A percentile compares a stretch with the other conserved stretches of the same genome.
These are phyloP conservation scores for Dalechampia spathulata DNA, from an alignment of 441 rosid species.

Conservation along the genomic window DNA sequence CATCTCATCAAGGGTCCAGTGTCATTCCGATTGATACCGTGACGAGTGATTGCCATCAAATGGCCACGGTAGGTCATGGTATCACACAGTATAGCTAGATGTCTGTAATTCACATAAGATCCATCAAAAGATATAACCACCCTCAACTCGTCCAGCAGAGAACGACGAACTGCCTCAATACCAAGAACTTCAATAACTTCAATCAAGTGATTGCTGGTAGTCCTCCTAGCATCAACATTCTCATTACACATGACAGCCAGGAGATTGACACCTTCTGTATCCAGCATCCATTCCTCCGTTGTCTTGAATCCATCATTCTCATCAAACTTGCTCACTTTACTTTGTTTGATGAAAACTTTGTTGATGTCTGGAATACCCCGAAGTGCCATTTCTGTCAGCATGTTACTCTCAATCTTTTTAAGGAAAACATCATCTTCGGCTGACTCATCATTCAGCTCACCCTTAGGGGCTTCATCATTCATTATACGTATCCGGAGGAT, in stretches of 20 bases:
- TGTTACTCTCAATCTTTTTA: constrained; percentile 96
- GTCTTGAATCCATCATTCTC: constrained; percentile 80
- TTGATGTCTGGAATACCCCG: constrained; percentile 97
- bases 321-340: constrained; percentile 76
- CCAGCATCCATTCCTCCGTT: constrained; percentile 93
- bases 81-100: constrained; percentile 93
- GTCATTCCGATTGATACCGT: constrained; percentile 93
- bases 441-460: constrained; percentile 78
- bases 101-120: constrained; percentile 92
- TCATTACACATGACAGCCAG: constrained; percentile 96
- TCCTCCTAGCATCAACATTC: constrained; percentile 86
- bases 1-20: constrained; percentile 99
- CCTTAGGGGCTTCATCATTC: constrained; percentile 97
- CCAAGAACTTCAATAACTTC: constrained; percentile 96
- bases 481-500: constrained; percentile 95
- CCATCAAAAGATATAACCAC: constrained; percentile 98
- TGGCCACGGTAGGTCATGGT: constrained; percentile 99
- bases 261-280: constrained; percentile 98
- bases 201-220: constrained; percentile 96
- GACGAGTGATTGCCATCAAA: constrained; percentile 98
- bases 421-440: constrained; percentile 99
- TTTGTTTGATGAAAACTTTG: constrained; percentile 86
- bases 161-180: constrained; percentile 92
- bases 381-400: constrained; percentile 99
- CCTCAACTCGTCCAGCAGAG: constrained; percentile 88